Conservation (phyloP, 1,139 yeast species). For the Blastobotrys raffinosifermentans region DNA sequence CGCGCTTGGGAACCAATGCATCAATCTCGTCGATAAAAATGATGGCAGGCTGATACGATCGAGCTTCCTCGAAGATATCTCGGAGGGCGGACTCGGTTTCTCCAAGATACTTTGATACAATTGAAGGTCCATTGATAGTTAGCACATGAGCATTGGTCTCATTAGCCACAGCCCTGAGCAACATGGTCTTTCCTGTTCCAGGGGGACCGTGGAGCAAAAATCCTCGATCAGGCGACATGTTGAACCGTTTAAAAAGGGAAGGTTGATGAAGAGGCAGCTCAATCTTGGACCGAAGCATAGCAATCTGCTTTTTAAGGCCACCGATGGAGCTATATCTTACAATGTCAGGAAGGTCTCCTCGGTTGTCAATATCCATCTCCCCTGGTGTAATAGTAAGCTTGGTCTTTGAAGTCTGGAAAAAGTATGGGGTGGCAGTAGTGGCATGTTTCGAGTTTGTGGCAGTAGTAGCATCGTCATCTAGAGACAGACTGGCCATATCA, state of each 20-base stretch:
- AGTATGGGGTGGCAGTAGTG: constrained; percentile 45
- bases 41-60: constrained; percentile 76
- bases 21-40: constrained; percentile 90
- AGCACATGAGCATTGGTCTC: constrained; percentile 71
- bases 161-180: constrained; percentile 72
- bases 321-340: constrained; percentile 57
- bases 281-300: constrained; percentile 56
- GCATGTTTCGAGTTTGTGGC: constrained; percentile 29
- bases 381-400: constrained; percentile 3
- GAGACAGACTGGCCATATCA: constrained; percentile 32
- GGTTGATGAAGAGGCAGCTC: constrained; percentile 81
- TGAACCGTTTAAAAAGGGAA: constrained; percentile 68
- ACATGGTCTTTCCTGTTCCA: constrained; percentile 95
- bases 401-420: constrained; percentile 20
- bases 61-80: constrained; percentile 79
- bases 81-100: constrained; percentile 85
- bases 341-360: constrained; percentile 40
- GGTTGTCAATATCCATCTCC: constrained; percentile 22
- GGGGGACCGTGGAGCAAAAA: constrained; percentile 91
- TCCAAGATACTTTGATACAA: constrained; percentile 87
- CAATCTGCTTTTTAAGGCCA: constrained; percentile 65
- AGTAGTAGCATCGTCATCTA: constrained; percentile 23
- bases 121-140: constrained; percentile 84
- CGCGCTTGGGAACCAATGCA: constrained; percentile 67
- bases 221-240: constrained; percentile 87